Evolutionary conservation across 140 eudicot species (phyloP), one percentile per base, ranked within the genome.

Genomic region (Cichorium intybus): DNA sequence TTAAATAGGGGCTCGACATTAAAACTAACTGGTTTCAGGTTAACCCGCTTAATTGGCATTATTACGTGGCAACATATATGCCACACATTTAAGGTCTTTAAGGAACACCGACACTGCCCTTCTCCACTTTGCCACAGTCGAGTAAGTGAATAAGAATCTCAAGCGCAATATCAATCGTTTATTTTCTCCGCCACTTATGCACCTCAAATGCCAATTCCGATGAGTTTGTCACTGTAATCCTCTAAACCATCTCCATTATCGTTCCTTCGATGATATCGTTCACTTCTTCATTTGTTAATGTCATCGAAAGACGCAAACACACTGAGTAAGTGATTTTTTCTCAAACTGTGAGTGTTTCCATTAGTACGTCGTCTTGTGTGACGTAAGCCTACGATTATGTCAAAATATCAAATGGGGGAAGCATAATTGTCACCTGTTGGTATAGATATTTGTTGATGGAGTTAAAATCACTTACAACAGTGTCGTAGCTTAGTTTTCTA

Each of bases 201-300:
- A 96, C 63, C 98, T 79, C 66, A 88, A 62, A 69, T 92, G 96
- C 98, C 98, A 92, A 34, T 92, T 29, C 98, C 96, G 8, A 92
- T 75, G 16, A 87, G 57, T 12, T 63, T 67, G 37, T 92, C 89
- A 4, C 85, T 77, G 48, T 96, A 92, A 45, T 92, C 98, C 72
- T 76, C 80, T 26, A 92, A 82, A 95, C 98, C 95, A 92, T 79
- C 51, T 92, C 98, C 72, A 80, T 58, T 24, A 92, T 82, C 3
- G 92, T 83, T 43, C 78, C 86, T 50, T 92, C 95, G n/a, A 92
- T 71, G 0, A 70, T 76, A 8, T 70, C 96, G n/a, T 79, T 43
- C n/a, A 85, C 77, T 81, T 85, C 95, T 15, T 77, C 85, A 5
- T 70, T 79, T 11, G 78, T 56, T 54, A 74, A 57, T 60, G 72